Base-by-base conservation (phyloP, 2,329 filamentous ascomycete genomes). In the Fusarium irregulare region DNA sequence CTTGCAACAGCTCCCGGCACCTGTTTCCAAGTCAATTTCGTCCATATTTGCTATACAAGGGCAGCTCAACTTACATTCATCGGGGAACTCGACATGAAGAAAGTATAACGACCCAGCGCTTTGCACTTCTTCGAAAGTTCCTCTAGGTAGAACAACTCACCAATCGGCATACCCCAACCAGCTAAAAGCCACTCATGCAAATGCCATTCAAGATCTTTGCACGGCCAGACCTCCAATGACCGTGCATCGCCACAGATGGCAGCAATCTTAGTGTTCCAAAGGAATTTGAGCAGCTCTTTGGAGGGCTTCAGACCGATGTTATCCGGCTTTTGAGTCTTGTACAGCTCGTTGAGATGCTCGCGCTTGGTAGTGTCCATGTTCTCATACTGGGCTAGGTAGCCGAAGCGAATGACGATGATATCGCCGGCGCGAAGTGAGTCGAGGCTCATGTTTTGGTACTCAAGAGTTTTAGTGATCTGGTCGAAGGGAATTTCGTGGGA, bases 61-160 rank as follows among this genome's bases (percentile, higher is more conserved):
- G 6, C 6, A 9, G 3, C 6, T 5, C 28, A n/a, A 54, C 68
- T 44, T 28, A 69, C 68, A 13, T 86, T 85, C 63, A 85, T 73
- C 2, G 83, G 83, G 41, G 81, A 78, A 54, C 81, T 84, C 1
- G 80, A 79, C 21, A 87, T 71, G 64, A 87, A 86, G 65, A 87
- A 87, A 0, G 76, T 78, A 76, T 82, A 85, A n/a, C 82, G 34
- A 10, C 78, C 80, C 13, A 82, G 79, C 59, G 83, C 81, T 59
- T 86, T 86, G 77, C 88, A 89, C 1, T 78, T 83, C 79, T 83
- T 73, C 21, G 75, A 73, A 46, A 79, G 58, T 20, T 72, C 73
- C 50, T 79, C 76, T 16, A 78, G 64, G 25, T 80, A 74, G 21
- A 78, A 78, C 9, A 78, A 58, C 45, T 83, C 80, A 55, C 76